A percentile compares a stretch with the other conserved stretches of the same genome.
Evolutionary conservation across 129 eudicot genomes (phyloP).

Genomic region (Apium graveolens): DNA sequence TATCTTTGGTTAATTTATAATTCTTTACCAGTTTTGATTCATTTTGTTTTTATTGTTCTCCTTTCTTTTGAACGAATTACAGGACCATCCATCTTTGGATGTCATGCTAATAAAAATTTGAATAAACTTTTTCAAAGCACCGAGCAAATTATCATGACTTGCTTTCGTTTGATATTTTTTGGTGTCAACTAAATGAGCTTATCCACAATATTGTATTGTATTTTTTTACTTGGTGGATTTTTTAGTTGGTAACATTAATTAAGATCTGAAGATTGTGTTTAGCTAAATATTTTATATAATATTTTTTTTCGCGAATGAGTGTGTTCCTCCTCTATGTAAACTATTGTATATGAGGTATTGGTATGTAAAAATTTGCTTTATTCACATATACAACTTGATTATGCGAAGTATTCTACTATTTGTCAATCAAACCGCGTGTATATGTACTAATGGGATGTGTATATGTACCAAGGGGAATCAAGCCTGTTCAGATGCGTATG

Average conservation of each 20-base stretch:
- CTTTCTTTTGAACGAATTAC: neutral
- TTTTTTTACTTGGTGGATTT: too few relatives aligned
- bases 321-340: neutral
- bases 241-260: neutral
- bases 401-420: neutral
- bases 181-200: neutral
- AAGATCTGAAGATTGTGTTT: neutral
- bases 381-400: neutral
- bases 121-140: neutral
- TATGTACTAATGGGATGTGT: too few relatives aligned
- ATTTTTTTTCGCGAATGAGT: neutral
- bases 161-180: neutral
- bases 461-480: neutral
- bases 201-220: neutral
- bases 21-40: too few relatives aligned
- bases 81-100: neutral
- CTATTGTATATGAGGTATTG: neutral
- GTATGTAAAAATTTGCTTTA: neutral
- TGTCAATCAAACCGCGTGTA: neutral
- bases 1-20: too few relatives aligned
- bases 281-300: neutral
- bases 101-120: neutral
- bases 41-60: neutral
- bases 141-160: too few relatives aligned
- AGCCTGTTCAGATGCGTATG: neutral